A percentile compares a stretch with the other conserved stretches of the same genome.
Conservation (phyloP, 768 basidiomycete species). For the Lactifluus subvellereus region DNA sequence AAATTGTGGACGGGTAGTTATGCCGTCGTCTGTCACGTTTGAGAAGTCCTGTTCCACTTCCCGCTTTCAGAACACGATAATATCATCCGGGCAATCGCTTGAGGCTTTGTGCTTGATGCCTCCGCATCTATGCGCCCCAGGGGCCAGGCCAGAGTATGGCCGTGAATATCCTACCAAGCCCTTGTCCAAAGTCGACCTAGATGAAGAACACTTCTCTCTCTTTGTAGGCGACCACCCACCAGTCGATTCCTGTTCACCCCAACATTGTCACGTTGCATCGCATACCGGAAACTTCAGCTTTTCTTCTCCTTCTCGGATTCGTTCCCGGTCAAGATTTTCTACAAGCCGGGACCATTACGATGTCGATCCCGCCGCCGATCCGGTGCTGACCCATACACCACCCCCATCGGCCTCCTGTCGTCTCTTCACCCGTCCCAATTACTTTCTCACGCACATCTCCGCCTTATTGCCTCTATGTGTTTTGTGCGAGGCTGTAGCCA, state of each 20-base stretch:
- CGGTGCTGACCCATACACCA: constrained; percentile 58
- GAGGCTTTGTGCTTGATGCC: constrained; percentile 31
- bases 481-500: constrained; percentile 55
- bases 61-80: constrained; percentile 37
- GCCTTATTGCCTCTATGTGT: constrained; percentile 88
- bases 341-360: constrained; percentile 88
- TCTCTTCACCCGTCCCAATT: constrained; percentile 43
- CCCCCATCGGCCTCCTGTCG: constrained; percentile 89
- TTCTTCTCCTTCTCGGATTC: constrained; percentile 32
- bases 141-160: constrained; percentile 44
- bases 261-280: no score
- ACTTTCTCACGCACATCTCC: no score
- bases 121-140: constrained; percentile 31
- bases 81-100: constrained; percentile 40
- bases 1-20: constrained; percentile 86
- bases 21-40: constrained; percentile 90
- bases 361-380: constrained; percentile 35
- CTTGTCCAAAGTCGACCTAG: constrained; percentile 88
- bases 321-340: constrained; percentile 97
- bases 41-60: constrained; percentile 34
- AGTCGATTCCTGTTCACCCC: constrained; percentile 60
- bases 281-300: no score
- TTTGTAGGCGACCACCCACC: constrained; percentile 82
- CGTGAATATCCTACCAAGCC: constrained; percentile 91
- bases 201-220: constrained; percentile 35